Conservation (phyloP, 192 early-diverging fungal genomes). For the Coemansia sp. region DNA sequence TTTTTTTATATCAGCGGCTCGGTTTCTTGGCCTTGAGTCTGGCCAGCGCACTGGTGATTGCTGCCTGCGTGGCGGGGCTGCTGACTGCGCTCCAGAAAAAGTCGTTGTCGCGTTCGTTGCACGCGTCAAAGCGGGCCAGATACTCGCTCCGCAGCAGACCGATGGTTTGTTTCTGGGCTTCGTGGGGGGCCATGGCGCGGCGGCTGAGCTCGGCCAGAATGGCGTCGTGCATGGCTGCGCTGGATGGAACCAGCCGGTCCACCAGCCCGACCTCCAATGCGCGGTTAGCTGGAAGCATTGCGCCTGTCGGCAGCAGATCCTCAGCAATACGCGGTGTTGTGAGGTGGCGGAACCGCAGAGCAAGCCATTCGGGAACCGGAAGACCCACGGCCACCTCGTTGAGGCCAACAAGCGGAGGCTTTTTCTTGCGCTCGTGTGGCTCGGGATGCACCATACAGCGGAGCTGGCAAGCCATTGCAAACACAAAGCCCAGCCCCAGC, state of each 20-base stretch:
- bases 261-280: slow-evolving; percentile 18
- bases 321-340: slow-evolving; percentile 26
- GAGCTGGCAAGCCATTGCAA: slow-evolving; percentile 42
- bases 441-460: slow-evolving; percentile 28
- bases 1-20: neutral
- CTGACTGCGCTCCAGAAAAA: slow-evolving; percentile 22
- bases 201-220: slow-evolving; percentile 1
- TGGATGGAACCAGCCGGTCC: slow-evolving; percentile 20
- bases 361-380: slow-evolving; percentile 44
- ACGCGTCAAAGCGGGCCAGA: slow-evolving; percentile 23
- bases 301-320: slow-evolving; percentile 25
- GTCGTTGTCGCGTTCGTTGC: slow-evolving; percentile 22
- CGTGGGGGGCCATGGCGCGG: slow-evolving; percentile 4
- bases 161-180: slow-evolving; percentile 24
- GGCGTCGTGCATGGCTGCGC: slow-evolving; percentile 12
- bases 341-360: slow-evolving; percentile 36
- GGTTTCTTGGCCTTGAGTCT: slow-evolving; percentile 10
- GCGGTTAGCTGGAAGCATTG: slow-evolving; percentile 8
- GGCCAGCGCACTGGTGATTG: slow-evolving; percentile 14
- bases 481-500: slow-evolving; percentile 34
- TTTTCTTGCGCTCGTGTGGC: neutral
- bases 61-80: slow-evolving; percentile 15
- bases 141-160: slow-evolving; percentile 15
- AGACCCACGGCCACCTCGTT: slow-evolving; percentile 45
- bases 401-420: slow-evolving; percentile 27